These are phyloP conservation scores for Tremellales sp. DNA, from an alignment of 1,284 basidiomycete species.

Conservation along the genomic window DNA sequence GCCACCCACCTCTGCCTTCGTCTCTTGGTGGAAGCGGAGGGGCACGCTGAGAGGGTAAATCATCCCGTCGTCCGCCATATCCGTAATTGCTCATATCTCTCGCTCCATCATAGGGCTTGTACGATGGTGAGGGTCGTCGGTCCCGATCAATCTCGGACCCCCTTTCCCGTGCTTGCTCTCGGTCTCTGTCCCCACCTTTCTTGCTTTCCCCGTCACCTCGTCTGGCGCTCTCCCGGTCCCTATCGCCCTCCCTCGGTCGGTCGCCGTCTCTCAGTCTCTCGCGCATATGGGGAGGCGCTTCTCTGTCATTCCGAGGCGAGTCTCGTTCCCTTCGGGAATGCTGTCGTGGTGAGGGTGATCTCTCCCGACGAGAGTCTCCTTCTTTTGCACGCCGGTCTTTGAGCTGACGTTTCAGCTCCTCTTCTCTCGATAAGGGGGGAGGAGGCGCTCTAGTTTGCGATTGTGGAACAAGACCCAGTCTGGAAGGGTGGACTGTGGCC, in stretches of 20 bases:
- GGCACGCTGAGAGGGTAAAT: constrained; percentile 9
- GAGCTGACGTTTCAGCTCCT: constrained; percentile 19
- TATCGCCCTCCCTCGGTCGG: neutral
- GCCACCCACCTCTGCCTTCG: constrained; percentile 7
- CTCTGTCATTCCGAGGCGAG: constrained; percentile 5
- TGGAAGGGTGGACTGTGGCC: constrained; percentile 36
- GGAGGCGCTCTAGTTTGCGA: constrained; percentile 8
- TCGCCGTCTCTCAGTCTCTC: too few species aligned
- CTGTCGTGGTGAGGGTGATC: too few species aligned
- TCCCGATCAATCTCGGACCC: neutral
- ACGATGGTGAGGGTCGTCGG: constrained; percentile 9
- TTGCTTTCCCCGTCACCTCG: constrained; percentile 2
- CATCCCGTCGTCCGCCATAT: constrained; percentile 12
- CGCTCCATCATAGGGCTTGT: constrained; percentile 9
- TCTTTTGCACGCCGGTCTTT: constrained; percentile 10
- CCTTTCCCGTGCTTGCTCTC: constrained; percentile 1
- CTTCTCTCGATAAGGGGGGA: constrained; percentile 15
- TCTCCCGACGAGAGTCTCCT: constrained; percentile 5
- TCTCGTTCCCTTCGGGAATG: constrained; percentile 3
- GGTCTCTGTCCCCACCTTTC: neutral
- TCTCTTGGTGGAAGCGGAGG: constrained; percentile 5
- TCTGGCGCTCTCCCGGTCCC: neutral
- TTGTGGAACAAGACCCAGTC: constrained; percentile 29
- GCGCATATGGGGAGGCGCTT: neutral
- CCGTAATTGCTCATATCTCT: constrained; percentile 4